phyloP scores from a whole-genome alignment of 2,329 filamentous ascomycete species.

The Penicillium sclerotiorum region DNA sequence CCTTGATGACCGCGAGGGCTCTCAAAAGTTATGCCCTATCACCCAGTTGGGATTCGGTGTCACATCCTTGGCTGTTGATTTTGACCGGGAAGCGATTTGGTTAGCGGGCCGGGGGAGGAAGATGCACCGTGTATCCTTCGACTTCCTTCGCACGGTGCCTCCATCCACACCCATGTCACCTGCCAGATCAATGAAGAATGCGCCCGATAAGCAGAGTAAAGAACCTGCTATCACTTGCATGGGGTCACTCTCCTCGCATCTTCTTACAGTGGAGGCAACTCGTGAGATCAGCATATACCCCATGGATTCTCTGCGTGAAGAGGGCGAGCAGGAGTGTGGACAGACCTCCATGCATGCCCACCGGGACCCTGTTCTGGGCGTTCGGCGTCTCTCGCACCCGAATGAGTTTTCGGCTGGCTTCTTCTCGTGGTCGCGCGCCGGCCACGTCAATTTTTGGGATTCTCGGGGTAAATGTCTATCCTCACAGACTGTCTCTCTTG shows the following conservation, averaged over 20 bases:
- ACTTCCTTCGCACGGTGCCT: slow-evolving; percentile 39
- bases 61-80: slow-evolving; percentile 65
- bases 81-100: slow-evolving; percentile 61
- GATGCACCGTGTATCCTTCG: slow-evolving; percentile 50
- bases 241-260: slow-evolving; percentile 66
- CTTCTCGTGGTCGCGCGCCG: slow-evolving; percentile 84
- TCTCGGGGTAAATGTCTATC: slow-evolving; percentile 68
- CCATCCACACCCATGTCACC: slow-evolving; percentile 27
- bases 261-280: slow-evolving; percentile 75
- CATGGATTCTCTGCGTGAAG: slow-evolving; percentile 48
- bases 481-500: slow-evolving; percentile 68
- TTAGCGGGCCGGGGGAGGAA: slow-evolving; percentile 69
- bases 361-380: slow-evolving; percentile 66
- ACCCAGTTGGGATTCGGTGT: slow-evolving; percentile 69
- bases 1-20: slow-evolving; percentile 73
- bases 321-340: slow-evolving; percentile 31
- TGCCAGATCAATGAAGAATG: slow-evolving; percentile 23
- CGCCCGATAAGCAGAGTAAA: slow-evolving; percentile 31
- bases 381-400: slow-evolving; percentile 64
- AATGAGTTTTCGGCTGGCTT: slow-evolving; percentile 71
- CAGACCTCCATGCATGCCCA: slow-evolving; percentile 56
- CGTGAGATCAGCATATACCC: slow-evolving; percentile 67
- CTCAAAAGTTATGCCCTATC: slow-evolving; percentile 70
- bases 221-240: slow-evolving; percentile 61
- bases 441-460: slow-evolving; percentile 81